Evolutionary conservation across 2,329 filamentous ascomycete species (phyloP).

Genomic region (Ophiocordyceps camponoti-floridani): DNA sequence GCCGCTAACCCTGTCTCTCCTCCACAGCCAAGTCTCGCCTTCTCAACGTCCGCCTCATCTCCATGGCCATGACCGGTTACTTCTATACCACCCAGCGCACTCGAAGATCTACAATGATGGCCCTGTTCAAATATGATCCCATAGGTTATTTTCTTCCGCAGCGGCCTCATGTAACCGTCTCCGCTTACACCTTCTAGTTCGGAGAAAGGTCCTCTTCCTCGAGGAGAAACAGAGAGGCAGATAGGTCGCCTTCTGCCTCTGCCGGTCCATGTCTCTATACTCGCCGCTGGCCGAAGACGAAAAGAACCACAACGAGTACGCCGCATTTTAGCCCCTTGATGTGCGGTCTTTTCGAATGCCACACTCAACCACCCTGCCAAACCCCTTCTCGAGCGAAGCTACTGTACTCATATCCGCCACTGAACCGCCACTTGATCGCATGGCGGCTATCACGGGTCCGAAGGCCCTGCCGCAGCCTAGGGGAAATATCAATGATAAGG

Average conservation of each 20-base stretch:
- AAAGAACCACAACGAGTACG: no score
- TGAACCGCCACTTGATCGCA: no score
- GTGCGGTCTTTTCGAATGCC: no score
- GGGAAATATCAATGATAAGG: not conserved
- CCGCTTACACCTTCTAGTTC: slow-evolving; percentile 38
- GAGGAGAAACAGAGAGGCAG: slow-evolving; percentile 61
- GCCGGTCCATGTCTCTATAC: no score
- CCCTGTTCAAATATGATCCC: slow-evolving; percentile 98
- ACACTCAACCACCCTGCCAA: slow-evolving; percentile 15
- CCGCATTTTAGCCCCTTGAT: no score
- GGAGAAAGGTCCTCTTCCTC: slow-evolving; percentile 88
- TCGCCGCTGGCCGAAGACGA: no score
- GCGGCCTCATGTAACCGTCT: not conserved
- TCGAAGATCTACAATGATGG: slow-evolving; percentile 64
- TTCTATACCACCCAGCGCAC: slow-evolving; percentile 84
- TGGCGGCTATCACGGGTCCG: no score
- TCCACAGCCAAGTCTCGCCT: slow-evolving; percentile 75
- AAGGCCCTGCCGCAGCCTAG: not conserved
- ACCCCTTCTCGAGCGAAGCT: not conserved
- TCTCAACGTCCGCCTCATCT: slow-evolving; percentile 82
- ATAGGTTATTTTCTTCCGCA: slow-evolving; percentile 43
- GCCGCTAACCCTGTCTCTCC: not conserved
- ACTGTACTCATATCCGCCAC: not conserved
- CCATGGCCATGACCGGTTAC: slow-evolving; percentile 97
- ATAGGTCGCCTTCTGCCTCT: no score